Conservation (phyloP, 2,329 filamentous ascomycete genomes). For the Verticillium alfalfae region DNA sequence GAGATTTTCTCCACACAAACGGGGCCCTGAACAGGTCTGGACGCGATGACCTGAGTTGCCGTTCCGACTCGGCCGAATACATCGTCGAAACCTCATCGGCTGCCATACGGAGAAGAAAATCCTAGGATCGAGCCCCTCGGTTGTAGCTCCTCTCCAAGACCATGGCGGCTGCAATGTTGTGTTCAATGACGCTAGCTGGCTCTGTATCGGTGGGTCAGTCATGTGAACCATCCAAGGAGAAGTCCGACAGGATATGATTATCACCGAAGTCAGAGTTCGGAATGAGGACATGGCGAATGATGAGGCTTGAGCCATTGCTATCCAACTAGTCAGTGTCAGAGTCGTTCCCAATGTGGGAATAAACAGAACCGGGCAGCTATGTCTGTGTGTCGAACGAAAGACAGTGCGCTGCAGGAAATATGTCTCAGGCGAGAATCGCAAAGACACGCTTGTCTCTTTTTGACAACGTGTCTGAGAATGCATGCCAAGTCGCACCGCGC, state of each 20-base stretch:
- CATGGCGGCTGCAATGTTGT: neutral
- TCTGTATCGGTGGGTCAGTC: neutral
- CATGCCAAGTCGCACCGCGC: neutral
- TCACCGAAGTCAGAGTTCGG: neutral
- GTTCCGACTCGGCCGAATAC: neutral
- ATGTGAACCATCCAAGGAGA: neutral
- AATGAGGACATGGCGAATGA: neutral
- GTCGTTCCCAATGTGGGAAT: neutral
- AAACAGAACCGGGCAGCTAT: neutral
- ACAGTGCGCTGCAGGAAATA: neutral
- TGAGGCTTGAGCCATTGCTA: neutral
- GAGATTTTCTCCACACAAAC: neutral
- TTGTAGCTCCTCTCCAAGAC: neutral
- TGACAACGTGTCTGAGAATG: neutral
- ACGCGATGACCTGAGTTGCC: neutral
- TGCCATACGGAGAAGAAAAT: too few species aligned
- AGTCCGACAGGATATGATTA: neutral
- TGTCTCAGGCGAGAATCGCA: neutral
- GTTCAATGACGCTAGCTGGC: neutral
- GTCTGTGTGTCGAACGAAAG: neutral
- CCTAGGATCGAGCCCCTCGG: neutral
- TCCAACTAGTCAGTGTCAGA: neutral
- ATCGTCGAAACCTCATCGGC: neutral
- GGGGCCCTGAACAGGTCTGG: neutral
- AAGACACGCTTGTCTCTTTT: neutral